Conservation (phyloP, 1,139 yeast genomes). For the Scheffersomyces titani region DNA sequence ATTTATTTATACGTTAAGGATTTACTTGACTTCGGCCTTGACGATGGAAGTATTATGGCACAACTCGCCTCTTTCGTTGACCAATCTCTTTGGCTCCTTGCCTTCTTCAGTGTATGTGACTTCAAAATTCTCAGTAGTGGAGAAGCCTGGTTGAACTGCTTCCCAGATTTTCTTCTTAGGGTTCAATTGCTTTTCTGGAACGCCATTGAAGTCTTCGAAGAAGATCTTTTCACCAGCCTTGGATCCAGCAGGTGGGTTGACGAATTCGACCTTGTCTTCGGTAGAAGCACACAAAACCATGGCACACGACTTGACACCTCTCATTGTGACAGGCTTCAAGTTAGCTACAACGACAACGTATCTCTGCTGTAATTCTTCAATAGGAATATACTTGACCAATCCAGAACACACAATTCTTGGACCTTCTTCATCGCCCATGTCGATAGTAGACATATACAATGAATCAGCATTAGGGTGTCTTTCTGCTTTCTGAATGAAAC, state of each 20-base stretch:
- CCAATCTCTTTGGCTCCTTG: conserved; percentile 73
- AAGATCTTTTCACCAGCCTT: conserved; percentile 95
- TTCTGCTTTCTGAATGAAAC: conserved; percentile 93
- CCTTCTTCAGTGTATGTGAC: conserved; percentile 85
- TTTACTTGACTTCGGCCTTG: conserved; percentile 71
- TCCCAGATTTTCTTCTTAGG: conserved; percentile 99
- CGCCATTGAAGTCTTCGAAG: conserved; percentile 86
- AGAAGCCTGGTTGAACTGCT: conserved; percentile 85
- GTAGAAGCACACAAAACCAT: conserved; percentile 95
- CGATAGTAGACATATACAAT: conserved; percentile 92
- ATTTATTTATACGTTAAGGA: background rate
- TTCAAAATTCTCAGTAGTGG: conserved; percentile 73
- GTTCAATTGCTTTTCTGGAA: conserved; percentile 89
- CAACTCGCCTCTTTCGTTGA: conserved; percentile 70
- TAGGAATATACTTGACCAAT: conserved; percentile 58
- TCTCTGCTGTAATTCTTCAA: conserved; percentile 48
- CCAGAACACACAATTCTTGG: conserved; percentile 99
- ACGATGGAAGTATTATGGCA: conserved; percentile 70
- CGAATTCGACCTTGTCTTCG: conserved; percentile 77
- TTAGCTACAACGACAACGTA: conserved; percentile 58
- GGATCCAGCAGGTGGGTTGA: conserved; percentile 93
- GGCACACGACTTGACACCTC: conserved; percentile 81
- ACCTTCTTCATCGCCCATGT: conserved; percentile 93
- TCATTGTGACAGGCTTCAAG: conserved; percentile 66
- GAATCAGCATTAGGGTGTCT: conserved; percentile 99